Conservation (phyloP, 345 rosid species). For the Noccaea bulbosa region DNA sequence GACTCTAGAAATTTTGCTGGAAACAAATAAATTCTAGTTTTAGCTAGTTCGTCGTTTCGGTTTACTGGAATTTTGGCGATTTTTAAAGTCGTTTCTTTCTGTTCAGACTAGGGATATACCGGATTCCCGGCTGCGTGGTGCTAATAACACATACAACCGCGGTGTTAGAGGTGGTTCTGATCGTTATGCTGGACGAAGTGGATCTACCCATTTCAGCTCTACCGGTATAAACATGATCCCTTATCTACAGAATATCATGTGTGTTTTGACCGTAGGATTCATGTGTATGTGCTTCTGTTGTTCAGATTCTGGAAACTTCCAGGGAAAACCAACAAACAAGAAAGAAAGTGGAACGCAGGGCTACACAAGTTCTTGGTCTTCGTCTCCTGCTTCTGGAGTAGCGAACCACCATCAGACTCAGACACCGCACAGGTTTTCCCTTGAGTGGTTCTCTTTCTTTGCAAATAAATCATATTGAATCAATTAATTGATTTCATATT, state of each 20-base stretch:
- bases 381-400: constrained; percentile 57
- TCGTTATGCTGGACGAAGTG: constrained; percentile 68
- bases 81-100: constrained; percentile 25
- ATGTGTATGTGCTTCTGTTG: constrained; percentile 35
- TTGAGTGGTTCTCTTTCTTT: constrained; percentile 18
- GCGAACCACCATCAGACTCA: constrained; percentile 47
- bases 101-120: constrained; percentile 71
- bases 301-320: constrained; percentile 65
- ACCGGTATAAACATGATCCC: constrained; percentile 57
- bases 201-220: constrained; percentile 50
- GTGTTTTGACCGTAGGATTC: constrained; percentile 25
- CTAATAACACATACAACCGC: constrained; percentile 54
- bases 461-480: neutral
- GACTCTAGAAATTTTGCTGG: constrained; percentile 11
- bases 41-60: neutral
- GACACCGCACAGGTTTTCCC: constrained; percentile 57
- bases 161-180: constrained; percentile 76
- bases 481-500: neutral
- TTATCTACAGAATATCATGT: constrained; percentile 11
- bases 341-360: constrained; percentile 78
- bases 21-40: neutral
- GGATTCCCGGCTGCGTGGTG: constrained; percentile 68
- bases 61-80: neutral
- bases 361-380: constrained; percentile 56
- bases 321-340: constrained; percentile 66